Evolutionary conservation across 108 stramenopile species (phyloP), one percentile per base, ranked within the genome.

Genomic region (Fragilariopsis cylindrus): DNA sequence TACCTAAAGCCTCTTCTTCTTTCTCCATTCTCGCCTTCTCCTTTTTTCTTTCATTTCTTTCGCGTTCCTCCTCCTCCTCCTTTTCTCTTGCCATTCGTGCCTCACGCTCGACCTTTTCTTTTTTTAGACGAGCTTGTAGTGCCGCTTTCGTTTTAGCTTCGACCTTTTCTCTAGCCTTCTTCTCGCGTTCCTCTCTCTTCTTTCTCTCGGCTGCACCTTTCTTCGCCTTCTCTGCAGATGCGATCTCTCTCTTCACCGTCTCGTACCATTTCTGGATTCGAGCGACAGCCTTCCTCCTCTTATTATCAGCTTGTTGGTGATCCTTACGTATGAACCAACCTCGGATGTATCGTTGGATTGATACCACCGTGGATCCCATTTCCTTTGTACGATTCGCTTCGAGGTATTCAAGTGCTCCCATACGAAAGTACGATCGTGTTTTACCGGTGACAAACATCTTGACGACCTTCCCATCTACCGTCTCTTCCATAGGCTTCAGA

Each of bases 341-440:
- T 56, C 84, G 87, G 40, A 76, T 67, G 53, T 70, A 76, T 21
- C 82, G 75, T 73, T 88, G 83, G 57, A 88, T 88, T 15, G 72
- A 69, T 3, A 73, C 71, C 7, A 84, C 82, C 49, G 83, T 75
- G 4, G 60, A 64, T 54, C 83, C 85, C 75, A 83, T 72, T 53
- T 76, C 83, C 65, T 81, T 77, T 15, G 81, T 74, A 41, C 89
- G 82, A 30, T 89, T 60, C 62, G 78, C 80, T 68, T 97, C 92
- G 8, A 96, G 82, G 57, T 66, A 87, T 65, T 97, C 96, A 21
- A 97, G 85, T 43, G 90, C 94, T 48, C 95, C 95, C 65, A 81
- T 73, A 47, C 92, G 87, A 77, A 97, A 97, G 78, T 96, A 97
- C 30, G 94, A 90, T 47, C 84, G 82, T 8, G 90, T 96, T 69